Base-by-base conservation (phyloP, 1,139 yeast species). In the Hemisphaericaspora xylofermentans region DNA sequence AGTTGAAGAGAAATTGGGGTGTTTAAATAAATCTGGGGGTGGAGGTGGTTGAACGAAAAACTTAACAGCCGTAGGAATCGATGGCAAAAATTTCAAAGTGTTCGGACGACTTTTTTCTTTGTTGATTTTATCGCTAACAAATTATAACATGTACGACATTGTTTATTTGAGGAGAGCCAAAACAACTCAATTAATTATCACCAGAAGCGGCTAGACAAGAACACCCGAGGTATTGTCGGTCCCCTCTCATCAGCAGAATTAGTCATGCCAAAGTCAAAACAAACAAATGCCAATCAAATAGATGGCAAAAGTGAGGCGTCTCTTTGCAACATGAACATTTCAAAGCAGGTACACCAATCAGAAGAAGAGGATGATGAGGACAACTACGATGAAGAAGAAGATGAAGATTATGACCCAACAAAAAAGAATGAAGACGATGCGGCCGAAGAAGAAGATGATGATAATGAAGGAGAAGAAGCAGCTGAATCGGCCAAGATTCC, bases 381-480 rank as follows among this genome's bases (percentile, higher is more conserved):
- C 7, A 45, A 45, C 29, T 45, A 46, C 13, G 48, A 46, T 19
- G 48, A 45, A 33, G 50, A 46, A 18, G 41, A 41, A 4, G 51
- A 48, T 36, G 49, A 50, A 24, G 51, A 48, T 39, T 46, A 48
- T 33, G 52, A 48, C 33, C 51, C 51, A 4, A 32, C 39, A 9
- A 42, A 44, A 2, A 45, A 42, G 30, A 41, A 40, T 15, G 41
- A 37, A 13, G 47, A 36, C 3, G 39, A 39, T 35, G 30, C 42
- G 29, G 56, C 48, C 13, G 57, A 49, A 24, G 59, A 50, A 6
- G 60, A 54, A 14, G 67, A 72, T 33, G 88, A 82, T 48, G 83
- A 80, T 39, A 87, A 81, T 32, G 86, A 81, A 45, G 84, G 78
- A 40, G 88, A 82, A 49, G 53, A 47, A 2, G 54, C 50, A 9